Conservation (phyloP, 2,329 filamentous ascomycete genomes). For the Diatrype stigma region DNA sequence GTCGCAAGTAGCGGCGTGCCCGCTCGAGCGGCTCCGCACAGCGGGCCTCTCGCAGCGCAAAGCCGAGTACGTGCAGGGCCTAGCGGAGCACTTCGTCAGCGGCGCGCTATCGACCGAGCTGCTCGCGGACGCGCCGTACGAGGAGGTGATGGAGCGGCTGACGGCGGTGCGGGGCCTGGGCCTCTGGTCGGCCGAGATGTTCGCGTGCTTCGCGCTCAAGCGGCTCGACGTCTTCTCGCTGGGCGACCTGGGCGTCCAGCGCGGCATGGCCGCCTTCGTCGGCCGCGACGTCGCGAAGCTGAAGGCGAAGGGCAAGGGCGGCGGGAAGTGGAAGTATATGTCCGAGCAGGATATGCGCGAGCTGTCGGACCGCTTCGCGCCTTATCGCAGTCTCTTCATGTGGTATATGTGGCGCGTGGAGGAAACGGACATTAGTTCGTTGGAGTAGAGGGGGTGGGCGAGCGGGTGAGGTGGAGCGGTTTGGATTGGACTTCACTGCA, state of each 20-base stretch:
- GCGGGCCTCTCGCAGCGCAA: conserved; percentile 92
- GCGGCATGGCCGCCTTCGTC: conserved; percentile 85
- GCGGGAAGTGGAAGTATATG: conserved; percentile 98
- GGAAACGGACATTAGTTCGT: conserved; percentile 67
- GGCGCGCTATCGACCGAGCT: conserved; percentile 74
- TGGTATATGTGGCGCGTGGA: conserved; percentile 96
- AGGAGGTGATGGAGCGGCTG: conserved; percentile 77
- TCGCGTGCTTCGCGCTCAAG: conserved; percentile 93
- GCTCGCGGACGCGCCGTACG: conserved; percentile 75
- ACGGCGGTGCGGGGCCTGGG: conserved; percentile 85
- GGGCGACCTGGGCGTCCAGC: conserved; percentile 89
- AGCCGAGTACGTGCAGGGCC: conserved; percentile 86
- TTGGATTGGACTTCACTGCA: too few relatives aligned
- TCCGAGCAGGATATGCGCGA: conserved; percentile 87
- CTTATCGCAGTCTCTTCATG: conserved; percentile 92
- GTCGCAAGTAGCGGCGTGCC: conserved; percentile 59
- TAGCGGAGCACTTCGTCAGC: conserved; percentile 73
- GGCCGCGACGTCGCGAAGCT: conserved; percentile 81
- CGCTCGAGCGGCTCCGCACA: conserved; percentile 67
- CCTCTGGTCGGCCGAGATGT: conserved; percentile 95
- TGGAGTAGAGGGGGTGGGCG: conserved; percentile 36
- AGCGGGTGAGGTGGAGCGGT: background rate
- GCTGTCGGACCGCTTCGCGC: conserved; percentile 72
- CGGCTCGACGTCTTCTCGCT: conserved; percentile 89
- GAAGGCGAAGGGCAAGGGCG: conserved; percentile 60